Conservation (phyloP, 371 early-diverging fungal species). For the Mortierella sp. region DNA sequence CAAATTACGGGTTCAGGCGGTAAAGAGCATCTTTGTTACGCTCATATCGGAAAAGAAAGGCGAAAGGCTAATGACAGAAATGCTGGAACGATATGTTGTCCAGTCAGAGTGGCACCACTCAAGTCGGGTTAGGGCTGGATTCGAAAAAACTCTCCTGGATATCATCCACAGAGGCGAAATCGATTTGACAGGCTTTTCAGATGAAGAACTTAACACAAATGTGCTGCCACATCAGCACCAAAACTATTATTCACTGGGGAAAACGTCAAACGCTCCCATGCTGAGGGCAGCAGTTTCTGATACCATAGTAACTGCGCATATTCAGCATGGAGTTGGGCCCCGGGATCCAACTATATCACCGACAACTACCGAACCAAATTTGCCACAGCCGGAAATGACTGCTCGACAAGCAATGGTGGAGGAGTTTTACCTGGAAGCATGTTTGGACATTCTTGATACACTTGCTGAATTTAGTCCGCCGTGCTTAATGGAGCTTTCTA, state of each 20-base stretch:
- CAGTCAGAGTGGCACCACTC: conserved; percentile 57
- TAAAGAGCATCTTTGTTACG: conserved; percentile 43
- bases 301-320: neutral
- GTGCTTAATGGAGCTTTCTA: conserved; percentile 50
- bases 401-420: conserved; percentile 46
- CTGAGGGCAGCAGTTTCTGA: conserved; percentile 23
- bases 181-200: conserved; percentile 39
- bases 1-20: conserved; percentile 14
- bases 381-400: conserved; percentile 19
- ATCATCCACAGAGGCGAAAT: conserved; percentile 55
- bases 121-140: conserved; percentile 39
- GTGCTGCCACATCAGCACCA: conserved; percentile 17
- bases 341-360: neutral
- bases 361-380: neutral
- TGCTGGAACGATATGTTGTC: conserved; percentile 56
- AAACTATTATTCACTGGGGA: conserved; percentile 22
- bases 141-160: conserved; percentile 51
- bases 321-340: neutral
- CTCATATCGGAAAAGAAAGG: conserved; percentile 58
- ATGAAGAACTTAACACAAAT: conserved; percentile 50
- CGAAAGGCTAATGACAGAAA: conserved; percentile 57
- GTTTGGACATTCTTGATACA: conserved; percentile 52
- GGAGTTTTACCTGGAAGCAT: conserved; percentile 55
- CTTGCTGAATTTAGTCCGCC: conserved; percentile 58
- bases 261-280: conserved; percentile 27